Evolutionary conservation across 2,329 filamentous ascomycete species (phyloP).

Genomic region (Chaetomiaceae sp.): DNA sequence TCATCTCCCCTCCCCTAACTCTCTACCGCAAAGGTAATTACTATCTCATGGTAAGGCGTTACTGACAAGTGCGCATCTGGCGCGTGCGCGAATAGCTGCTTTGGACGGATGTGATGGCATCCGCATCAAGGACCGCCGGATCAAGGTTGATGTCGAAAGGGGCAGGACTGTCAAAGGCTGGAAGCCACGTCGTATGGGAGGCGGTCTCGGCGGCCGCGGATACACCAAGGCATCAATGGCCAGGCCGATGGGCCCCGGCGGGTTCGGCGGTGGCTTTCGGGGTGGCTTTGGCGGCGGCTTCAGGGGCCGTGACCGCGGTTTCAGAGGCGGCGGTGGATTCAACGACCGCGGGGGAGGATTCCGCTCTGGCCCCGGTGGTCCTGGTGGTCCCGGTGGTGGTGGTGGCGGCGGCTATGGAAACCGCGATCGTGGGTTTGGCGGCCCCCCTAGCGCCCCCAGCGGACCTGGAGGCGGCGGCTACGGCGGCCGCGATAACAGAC

Average conservation of each 20-base stretch:
- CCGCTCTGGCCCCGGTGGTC: slow-evolving; percentile 38
- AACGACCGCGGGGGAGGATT: slow-evolving; percentile 26
- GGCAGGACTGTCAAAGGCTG: slow-evolving; percentile 91
- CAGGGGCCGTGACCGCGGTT: slow-evolving; percentile 40
- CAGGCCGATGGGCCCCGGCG: slow-evolving; percentile 63
- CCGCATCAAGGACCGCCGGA: slow-evolving; percentile 84
- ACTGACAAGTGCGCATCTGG: slow-evolving; percentile 66
- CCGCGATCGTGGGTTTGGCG: slow-evolving; percentile 56
- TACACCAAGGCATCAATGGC: slow-evolving; percentile 80
- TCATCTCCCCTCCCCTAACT: slow-evolving; percentile 24
- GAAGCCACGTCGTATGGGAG: slow-evolving; percentile 86
- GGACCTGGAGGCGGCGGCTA: slow-evolving; percentile 50
- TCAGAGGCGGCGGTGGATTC: slow-evolving; percentile 41
- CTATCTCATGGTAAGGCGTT: slow-evolving; percentile 51
- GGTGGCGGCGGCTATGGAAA: slow-evolving; percentile 38
- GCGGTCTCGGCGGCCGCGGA: slow-evolving; percentile 84
- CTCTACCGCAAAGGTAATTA: slow-evolving; percentile 30
- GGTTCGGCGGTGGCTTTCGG: slow-evolving; percentile 53
- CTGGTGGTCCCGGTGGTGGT: slow-evolving; percentile 37
- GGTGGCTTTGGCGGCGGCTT: slow-evolving; percentile 55
- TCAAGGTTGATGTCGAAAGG: slow-evolving; percentile 93
- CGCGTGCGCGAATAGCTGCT: slow-evolving; percentile 69
- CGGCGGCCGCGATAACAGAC: slow-evolving; percentile 44
- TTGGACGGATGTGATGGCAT: slow-evolving; percentile 82
- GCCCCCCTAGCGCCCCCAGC: slow-evolving; percentile 45